Evolutionary conservation across 2,329 filamentous ascomycete species (phyloP).

Genomic region (Cladophialophora carrionii): DNA sequence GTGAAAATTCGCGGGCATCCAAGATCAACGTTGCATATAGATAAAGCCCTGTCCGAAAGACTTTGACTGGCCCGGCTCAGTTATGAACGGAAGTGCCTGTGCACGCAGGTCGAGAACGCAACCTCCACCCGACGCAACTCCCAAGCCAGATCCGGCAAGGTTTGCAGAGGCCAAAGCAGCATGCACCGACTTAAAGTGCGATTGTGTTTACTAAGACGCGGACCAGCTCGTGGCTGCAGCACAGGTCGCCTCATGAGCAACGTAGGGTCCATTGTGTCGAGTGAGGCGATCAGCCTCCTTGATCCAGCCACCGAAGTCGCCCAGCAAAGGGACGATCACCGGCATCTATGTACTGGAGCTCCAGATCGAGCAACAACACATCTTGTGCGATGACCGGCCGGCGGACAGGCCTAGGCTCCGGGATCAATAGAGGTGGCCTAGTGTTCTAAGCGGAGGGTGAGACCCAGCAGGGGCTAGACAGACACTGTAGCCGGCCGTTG

Average conservation of each 20-base stretch:
- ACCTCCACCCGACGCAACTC: constrained; percentile 1
- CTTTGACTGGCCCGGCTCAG: background rate
- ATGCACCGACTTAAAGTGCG: background rate
- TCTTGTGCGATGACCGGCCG: background rate
- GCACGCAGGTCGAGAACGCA: constrained; percentile 1
- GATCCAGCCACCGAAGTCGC: background rate
- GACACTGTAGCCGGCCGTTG: background rate
- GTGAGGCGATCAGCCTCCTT: background rate
- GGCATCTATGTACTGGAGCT: background rate
- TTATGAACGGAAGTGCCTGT: background rate
- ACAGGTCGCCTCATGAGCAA: background rate
- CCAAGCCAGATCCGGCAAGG: constrained; percentile 5
- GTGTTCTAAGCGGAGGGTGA: background rate
- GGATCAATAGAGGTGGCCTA: background rate
- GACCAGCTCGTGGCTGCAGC: background rate
- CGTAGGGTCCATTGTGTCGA: background rate
- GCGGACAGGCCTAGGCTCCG: background rate
- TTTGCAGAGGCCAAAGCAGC: background rate
- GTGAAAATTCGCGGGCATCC: background rate
- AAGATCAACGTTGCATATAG: constrained; percentile 6
- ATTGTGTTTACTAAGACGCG: background rate
- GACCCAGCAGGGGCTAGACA: background rate
- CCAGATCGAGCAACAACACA: background rate
- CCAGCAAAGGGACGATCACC: background rate
- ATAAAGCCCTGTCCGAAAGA: constrained; percentile 1